Conservation (phyloP, 2,329 filamentous ascomycete species). For the Trichoderma atroviride region DNA sequence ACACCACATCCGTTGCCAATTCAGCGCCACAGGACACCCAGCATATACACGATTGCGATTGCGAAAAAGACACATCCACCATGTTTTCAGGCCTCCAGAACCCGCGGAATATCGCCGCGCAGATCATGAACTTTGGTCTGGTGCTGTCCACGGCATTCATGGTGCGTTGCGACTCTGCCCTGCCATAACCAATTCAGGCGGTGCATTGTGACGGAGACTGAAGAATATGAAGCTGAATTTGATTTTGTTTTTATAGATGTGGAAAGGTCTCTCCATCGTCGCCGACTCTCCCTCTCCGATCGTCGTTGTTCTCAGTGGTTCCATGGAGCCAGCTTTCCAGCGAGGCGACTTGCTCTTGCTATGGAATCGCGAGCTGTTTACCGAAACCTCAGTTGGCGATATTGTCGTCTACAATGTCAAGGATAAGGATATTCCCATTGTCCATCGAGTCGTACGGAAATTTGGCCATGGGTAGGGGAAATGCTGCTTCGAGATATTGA, state of each 20-base stretch:
- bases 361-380: slow-evolving; percentile 70
- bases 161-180: slow-evolving; percentile 45
- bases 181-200: background rate
- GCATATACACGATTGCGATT: background rate
- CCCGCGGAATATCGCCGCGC: slow-evolving; percentile 77
- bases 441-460: slow-evolving; percentile 85
- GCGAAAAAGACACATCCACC: slow-evolving; percentile 5
- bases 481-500: background rate
- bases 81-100: slow-evolving; percentile 74
- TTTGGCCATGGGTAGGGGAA: slow-evolving; percentile 59
- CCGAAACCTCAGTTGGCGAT: slow-evolving; percentile 58
- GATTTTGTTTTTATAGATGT: slow-evolving; percentile 57
- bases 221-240: background rate
- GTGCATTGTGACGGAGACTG: background rate
- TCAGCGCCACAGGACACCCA: background rate
- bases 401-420: slow-evolving; percentile 76
- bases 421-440: slow-evolving; percentile 96
- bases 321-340: slow-evolving; percentile 83
- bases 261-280: slow-evolving; percentile 83
- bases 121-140: slow-evolving; percentile 87
- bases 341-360: slow-evolving; percentile 75
- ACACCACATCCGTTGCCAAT: background rate
- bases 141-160: slow-evolving; percentile 92
- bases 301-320: slow-evolving; percentile 81
- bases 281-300: slow-evolving; percentile 77